Evolutionary conservation across 164 flowering plant genomes (phyloP).

Genomic region (Tinospora cordifolia): DNA sequence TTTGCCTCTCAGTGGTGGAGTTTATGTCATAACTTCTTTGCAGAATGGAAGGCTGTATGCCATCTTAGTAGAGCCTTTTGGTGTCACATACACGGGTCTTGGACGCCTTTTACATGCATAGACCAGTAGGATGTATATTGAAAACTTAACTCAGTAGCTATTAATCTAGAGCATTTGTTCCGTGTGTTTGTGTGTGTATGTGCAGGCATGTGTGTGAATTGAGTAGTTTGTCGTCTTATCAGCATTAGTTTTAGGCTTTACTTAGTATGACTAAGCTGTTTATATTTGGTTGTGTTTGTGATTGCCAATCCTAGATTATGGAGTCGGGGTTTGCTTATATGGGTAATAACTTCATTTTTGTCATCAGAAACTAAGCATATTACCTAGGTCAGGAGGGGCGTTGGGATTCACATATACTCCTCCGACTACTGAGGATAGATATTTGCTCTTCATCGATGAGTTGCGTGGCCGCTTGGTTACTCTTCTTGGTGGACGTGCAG

Average conservation of each 20-base stretch:
- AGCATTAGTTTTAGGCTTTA: neutral
- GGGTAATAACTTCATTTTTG: constrained; percentile 11
- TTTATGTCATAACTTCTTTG: neutral
- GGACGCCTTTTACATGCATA: neutral
- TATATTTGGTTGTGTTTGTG: neutral
- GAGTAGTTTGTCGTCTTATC: neutral
- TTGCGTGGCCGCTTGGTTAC: constrained; percentile 96
- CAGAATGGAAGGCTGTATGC: neutral
- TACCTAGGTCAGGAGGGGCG: constrained; percentile 97
- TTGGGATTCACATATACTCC: constrained; percentile 92
- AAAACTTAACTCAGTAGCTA: too few species aligned
- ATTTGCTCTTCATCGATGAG: constrained; percentile 91
- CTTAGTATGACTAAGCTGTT: neutral
- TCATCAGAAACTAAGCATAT: constrained; percentile 87
- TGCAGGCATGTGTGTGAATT: neutral
- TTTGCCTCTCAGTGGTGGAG: neutral
- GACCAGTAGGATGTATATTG: too few species aligned
- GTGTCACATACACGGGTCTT: neutral
- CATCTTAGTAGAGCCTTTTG: neutral
- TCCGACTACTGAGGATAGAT: constrained; percentile 86
- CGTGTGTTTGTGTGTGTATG: too few species aligned
- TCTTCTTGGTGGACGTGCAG: constrained; percentile 98
- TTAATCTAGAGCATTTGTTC: neutral
- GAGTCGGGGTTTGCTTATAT: neutral
- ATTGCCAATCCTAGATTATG: neutral